Base-by-base conservation (phyloP, 345 rosid species). In the Anastatica hierochuntica region DNA sequence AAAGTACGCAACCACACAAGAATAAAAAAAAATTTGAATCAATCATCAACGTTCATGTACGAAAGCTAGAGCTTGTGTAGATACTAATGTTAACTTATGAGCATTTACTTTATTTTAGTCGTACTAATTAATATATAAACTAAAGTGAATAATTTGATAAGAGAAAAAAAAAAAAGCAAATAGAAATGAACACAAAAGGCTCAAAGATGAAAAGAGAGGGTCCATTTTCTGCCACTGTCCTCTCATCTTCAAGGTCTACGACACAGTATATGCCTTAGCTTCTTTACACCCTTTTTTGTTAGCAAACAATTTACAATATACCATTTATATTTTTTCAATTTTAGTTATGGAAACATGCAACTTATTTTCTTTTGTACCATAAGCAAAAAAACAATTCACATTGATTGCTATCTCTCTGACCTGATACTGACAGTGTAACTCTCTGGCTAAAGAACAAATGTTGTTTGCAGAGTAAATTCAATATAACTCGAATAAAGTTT, bases 361-460 rank as follows among this genome's bases (percentile, higher is more conserved):
- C n/a, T n/a, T n/a, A n/a, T n/a, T n/a, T 4, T 27, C 8, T 27
- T 31, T 5, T 11, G 36, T 31, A 31, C 36, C 12, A 31, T 21
- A 48, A 64, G 56, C 35, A 45, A 45, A 37, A 39, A 46, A 36
- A 21, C 9, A 40, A 8, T 8, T 21, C 51, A 43, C 66, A 67
- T 67, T 60, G 13, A 53, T 45, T 59, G 45, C 66, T 21, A 58
- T 45, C 43, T 38, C 45, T 59, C 56, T 67, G 71, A 52, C 62
- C 7, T 40, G 66, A 59, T 45, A 67, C 66, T 53, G 71, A 67
- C 66, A 53, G 61, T 53, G 54, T 60, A 59, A 67, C 66, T 53
- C 71, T 53, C 62, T 59, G 71, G 56, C 61, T 59, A 53, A 31
- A 45, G 66, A 59, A 59, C 71, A 67, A 60, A 66, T 60, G 71